Percentiles rank a stretch among this genome's conserved stretches.
Conservation (phyloP, 306 rosid genomes). For the Bauhinia variegata region DNA sequence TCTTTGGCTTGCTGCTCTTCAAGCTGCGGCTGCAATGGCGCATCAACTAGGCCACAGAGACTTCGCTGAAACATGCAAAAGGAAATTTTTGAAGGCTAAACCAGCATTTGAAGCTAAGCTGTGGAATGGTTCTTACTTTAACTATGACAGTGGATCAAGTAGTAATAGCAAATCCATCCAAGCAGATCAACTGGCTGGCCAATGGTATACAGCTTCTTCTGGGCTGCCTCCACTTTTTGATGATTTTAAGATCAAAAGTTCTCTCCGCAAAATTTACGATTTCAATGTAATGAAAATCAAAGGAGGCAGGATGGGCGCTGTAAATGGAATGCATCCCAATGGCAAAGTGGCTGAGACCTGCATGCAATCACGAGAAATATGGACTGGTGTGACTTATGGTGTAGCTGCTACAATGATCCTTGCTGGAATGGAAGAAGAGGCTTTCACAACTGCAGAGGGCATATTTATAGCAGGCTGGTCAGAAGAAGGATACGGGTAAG, state of each 20-base stretch:
- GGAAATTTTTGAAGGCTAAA: constrained; percentile 83
- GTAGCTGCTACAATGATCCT: constrained; percentile 95
- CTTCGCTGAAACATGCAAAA: constrained; percentile 88
- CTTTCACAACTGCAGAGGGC: constrained; percentile 87
- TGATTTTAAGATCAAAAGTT: constrained; percentile 69
- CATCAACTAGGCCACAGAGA: constrained; percentile 68
- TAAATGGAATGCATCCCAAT: constrained; percentile 93
- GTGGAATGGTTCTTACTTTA: constrained; percentile 98
- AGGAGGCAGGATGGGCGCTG: constrained; percentile 98
- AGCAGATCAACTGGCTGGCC: constrained; percentile 98
- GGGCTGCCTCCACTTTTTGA: constrained; percentile 88
- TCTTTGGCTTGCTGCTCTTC: constrained; percentile 97
- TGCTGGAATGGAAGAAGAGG: constrained; percentile 94
- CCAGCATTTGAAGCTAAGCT: constrained; percentile 80
- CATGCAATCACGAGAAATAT: constrained; percentile 99
- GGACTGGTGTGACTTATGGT: constrained; percentile 94
- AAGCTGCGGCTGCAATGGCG: constrained; percentile 99
- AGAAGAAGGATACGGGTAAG: constrained; percentile 96
- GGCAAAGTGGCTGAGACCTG: constrained; percentile 96
- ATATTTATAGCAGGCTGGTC: constrained; percentile 94
- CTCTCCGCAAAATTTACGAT: constrained; percentile 79
- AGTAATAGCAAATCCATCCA: constrained; percentile 91
- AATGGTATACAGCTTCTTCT: constrained; percentile 96
- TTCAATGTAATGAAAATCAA: constrained; percentile 90
- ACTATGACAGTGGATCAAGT: constrained; percentile 92